These are phyloP conservation scores for Ambrosia trifida DNA, from an alignment of 129 eudicot genomes.

Conservation along the genomic window DNA sequence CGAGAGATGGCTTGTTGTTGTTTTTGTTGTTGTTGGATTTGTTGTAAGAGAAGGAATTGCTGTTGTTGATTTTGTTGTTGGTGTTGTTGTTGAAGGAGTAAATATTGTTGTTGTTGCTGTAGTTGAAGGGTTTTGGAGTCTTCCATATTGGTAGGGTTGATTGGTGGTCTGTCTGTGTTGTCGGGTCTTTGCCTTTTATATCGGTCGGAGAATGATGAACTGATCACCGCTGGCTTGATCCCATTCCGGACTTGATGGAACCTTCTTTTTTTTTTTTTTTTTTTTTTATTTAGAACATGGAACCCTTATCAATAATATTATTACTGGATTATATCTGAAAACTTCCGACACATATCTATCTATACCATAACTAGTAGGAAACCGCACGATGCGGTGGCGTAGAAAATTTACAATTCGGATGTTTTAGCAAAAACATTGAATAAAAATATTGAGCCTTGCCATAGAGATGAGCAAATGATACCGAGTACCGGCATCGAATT, in stretches of 20 bases:
- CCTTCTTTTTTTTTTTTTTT: too few species aligned
- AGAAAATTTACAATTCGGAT: too few species aligned
- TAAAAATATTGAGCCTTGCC: too few species aligned
- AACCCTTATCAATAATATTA: neutral
- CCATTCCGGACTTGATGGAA: slow-evolving; percentile 12
- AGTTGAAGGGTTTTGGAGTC: slow-evolving; percentile 25
- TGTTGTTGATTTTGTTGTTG: slow-evolving; percentile 27
- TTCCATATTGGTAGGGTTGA: neutral
- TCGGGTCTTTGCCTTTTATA: slow-evolving; percentile 16
- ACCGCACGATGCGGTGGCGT: too few species aligned
- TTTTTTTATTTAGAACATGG: too few species aligned
- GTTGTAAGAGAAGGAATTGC: slow-evolving; percentile 35
- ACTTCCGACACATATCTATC: too few species aligned
- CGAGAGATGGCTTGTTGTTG: slow-evolving; percentile 72
- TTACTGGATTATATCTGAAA: too few species aligned
- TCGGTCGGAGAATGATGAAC: neutral
- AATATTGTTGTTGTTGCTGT: slow-evolving; percentile 44
- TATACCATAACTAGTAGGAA: too few species aligned
- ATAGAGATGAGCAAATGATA: too few species aligned
- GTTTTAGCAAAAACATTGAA: too few species aligned
- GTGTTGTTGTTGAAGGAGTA: slow-evolving; percentile 44
- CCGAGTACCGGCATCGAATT: too few species aligned
- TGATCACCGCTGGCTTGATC: neutral
- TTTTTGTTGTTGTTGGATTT: slow-evolving; percentile 44
- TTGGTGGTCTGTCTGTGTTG: slow-evolving; percentile 5